Evolutionary conservation across 2,329 filamentous ascomycete species (phyloP).

Genomic region (Penicillium sp.): DNA sequence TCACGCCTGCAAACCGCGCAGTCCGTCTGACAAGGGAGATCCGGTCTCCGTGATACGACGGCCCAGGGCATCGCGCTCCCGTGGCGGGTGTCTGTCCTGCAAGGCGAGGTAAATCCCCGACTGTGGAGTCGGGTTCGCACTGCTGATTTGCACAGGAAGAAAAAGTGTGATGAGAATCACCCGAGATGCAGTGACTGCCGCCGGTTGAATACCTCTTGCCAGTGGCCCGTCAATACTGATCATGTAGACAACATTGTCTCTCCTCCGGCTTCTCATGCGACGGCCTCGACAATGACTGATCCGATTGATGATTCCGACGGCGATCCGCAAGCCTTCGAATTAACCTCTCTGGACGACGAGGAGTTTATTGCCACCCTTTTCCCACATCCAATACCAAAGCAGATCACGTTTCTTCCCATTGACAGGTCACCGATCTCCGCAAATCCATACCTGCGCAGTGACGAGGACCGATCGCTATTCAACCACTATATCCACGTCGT

Average conservation of each 20-base stretch:
- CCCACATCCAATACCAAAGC: constrained; percentile 10
- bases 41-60: constrained; percentile 6
- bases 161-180: constrained; percentile 24
- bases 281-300: not conserved
- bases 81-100: constrained; percentile 27
- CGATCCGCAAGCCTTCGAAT: constrained; percentile 3
- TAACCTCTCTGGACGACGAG: constrained; percentile 13
- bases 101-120: constrained; percentile 21
- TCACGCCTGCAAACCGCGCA: constrained; percentile 22
- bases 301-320: constrained; percentile 10
- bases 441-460: constrained; percentile 22
- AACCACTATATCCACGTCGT: constrained; percentile 32
- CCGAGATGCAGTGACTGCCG: constrained; percentile 29
- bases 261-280: constrained; percentile 1
- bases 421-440: constrained; percentile 12
- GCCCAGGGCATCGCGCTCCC: constrained; percentile 26
- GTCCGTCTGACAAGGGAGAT: constrained; percentile 4
- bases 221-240: constrained; percentile 12
- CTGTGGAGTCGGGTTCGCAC: not conserved
- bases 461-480: constrained; percentile 29
- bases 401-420: constrained; percentile 4
- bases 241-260: not conserved
- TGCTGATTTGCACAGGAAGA: constrained; percentile 17
- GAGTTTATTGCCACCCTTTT: constrained; percentile 21
- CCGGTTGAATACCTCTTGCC: constrained; percentile 24